Percentiles rank a stretch among this genome's conserved stretches.
Conservation (phyloP, 108 stramenopile genomes). For the Cyclotella choctawhatcheeana region DNA sequence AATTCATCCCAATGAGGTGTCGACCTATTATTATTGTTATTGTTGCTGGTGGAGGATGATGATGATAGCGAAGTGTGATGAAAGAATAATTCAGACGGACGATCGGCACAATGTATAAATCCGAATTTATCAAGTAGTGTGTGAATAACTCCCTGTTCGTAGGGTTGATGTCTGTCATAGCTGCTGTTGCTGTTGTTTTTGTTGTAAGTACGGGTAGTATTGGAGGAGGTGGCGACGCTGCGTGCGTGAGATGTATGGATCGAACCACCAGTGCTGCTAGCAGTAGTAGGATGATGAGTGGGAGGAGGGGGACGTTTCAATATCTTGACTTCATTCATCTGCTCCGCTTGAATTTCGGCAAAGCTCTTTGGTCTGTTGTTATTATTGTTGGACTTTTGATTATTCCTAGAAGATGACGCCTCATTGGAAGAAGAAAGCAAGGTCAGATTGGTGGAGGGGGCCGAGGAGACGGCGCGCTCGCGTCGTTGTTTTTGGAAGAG, state of each 20-base stretch:
- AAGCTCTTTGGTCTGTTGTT: slow-evolving; percentile 12
- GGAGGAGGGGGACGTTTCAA: neutral
- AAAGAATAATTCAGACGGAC: slow-evolving; percentile 79
- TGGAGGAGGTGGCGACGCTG: neutral
- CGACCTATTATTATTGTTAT: too few species aligned
- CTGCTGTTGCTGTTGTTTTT: neutral
- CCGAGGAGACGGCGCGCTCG: slow-evolving; percentile 9
- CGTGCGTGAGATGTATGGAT: too few species aligned
- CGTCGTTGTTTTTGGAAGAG: slow-evolving; percentile 13
- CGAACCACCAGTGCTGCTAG: too few species aligned
- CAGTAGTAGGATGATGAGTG: neutral
- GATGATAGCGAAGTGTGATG: slow-evolving; percentile 72
- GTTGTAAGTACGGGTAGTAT: neutral
- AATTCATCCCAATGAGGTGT: slow-evolving; percentile 56
- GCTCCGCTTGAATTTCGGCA: slow-evolving; percentile 25
- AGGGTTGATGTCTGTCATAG: neutral
- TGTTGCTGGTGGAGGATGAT: too few species aligned
- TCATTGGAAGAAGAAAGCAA: neutral
- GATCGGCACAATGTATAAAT: slow-evolving; percentile 82
- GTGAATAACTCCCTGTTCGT: slow-evolving; percentile 61
- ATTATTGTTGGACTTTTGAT: neutral
- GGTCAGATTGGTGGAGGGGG: slow-evolving; percentile 6
- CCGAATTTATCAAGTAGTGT: slow-evolving; percentile 72
- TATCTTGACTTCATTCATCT: neutral
- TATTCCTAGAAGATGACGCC: neutral